A percentile compares a stretch with the other conserved stretches of the same genome.
These are phyloP conservation scores for Ricinus communis DNA, from an alignment of 345 rosid species.

Conservation along the genomic window DNA sequence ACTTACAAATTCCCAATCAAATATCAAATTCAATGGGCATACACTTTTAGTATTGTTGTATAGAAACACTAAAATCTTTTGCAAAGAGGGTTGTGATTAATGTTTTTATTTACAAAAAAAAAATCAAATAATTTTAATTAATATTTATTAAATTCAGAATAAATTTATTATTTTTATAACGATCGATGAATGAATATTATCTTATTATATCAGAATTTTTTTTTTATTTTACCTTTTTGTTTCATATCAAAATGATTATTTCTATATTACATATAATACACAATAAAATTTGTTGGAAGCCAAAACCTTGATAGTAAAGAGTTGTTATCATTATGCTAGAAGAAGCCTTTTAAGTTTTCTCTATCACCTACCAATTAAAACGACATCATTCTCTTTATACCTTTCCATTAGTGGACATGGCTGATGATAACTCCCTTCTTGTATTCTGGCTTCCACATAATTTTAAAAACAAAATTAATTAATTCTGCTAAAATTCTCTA, in stretches of 20 bases:
- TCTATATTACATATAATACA: neutral
- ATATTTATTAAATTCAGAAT: no score
- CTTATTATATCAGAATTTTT: no score
- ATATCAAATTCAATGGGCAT: no score
- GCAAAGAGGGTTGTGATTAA: no score
- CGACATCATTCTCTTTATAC: slow-evolving; percentile 26
- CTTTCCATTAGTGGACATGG: slow-evolving; percentile 17
- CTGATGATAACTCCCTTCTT: neutral
- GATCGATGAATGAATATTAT: no score
- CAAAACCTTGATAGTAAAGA: slow-evolving; percentile 9
- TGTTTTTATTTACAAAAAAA: no score
- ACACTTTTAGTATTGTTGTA: no score
- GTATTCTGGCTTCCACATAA: slow-evolving; percentile 2
- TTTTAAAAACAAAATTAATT: no score
- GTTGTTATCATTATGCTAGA: slow-evolving; percentile 1
- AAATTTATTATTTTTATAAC: no score
- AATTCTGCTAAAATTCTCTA: no score
- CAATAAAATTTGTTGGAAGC: neutral
- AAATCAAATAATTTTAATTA: no score
- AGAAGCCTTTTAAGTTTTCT: slow-evolving; percentile 12
- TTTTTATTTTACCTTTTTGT: neutral
- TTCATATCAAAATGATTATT: neutral
- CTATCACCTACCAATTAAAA: slow-evolving; percentile 24
- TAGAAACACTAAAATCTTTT: no score
- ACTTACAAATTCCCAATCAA: neutral